These are phyloP conservation scores for Mucor racemosus DNA, from an alignment of 371 early-diverging fungal species.

Conservation along the genomic window DNA sequence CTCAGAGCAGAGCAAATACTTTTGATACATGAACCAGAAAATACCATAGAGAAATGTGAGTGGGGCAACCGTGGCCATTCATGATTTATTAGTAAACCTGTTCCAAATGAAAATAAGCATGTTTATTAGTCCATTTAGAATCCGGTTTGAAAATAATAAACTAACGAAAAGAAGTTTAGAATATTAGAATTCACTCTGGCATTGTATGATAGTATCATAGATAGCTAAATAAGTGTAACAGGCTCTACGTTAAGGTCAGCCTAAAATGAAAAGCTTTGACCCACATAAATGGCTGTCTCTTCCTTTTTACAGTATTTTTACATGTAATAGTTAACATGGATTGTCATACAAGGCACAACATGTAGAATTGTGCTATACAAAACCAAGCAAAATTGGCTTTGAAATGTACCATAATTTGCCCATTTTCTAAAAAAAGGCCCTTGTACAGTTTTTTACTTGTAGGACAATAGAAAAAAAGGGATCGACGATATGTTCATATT, in stretches of 20 bases:
- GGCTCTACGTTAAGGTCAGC: not conserved
- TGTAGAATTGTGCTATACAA: not conserved
- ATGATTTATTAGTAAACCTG: not conserved
- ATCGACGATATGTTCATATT: slow-evolving; percentile 2
- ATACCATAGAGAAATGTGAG: not conserved
- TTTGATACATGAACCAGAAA: not conserved
- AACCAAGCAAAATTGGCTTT: not conserved
- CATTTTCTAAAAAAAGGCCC: slow-evolving; percentile 1
- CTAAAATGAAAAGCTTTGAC: not conserved
- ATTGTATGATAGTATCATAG: not conserved
- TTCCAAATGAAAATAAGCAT: not conserved
- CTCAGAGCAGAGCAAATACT: not conserved
- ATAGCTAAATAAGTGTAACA: not conserved
- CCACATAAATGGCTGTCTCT: not conserved
- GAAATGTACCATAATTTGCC: not conserved
- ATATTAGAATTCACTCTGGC: not conserved
- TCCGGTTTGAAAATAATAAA: not conserved
- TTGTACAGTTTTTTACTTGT: slow-evolving; percentile 1
- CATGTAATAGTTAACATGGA: not conserved
- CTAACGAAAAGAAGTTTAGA: not conserved
- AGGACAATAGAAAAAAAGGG: slow-evolving; percentile 1
- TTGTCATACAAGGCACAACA: not conserved
- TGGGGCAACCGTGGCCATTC: not conserved
- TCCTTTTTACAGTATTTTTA: not conserved
- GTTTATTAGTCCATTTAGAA: not conserved